These are phyloP conservation scores for Penicillium salamii DNA, from an alignment of 495 filamentous ascomycete genomes.

Conservation along the genomic window DNA sequence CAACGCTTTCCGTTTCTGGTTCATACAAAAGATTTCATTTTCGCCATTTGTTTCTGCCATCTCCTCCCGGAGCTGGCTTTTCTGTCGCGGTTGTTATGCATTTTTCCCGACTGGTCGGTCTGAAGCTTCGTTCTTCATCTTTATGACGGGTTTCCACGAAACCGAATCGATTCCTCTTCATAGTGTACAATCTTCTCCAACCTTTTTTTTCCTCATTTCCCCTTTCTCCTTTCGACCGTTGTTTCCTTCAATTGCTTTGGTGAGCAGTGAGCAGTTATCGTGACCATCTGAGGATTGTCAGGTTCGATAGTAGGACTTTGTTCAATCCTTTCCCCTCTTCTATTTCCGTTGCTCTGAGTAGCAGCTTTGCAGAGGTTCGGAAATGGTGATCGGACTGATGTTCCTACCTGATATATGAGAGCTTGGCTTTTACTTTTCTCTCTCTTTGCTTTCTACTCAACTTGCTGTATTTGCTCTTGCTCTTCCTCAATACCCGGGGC, in stretches of 20 bases:
- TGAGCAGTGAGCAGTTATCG: not conserved
- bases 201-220: slow-evolving; percentile 15
- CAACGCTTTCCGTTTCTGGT: slow-evolving; percentile 39
- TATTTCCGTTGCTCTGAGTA: not conserved
- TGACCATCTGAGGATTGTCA: not conserved
- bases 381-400: too few species aligned
- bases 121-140: slow-evolving; percentile 15
- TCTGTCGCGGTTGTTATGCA: slow-evolving; percentile 21
- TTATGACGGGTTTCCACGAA: not conserved
- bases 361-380: too few species aligned
- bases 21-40: slow-evolving; percentile 36
- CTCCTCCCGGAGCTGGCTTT: slow-evolving; percentile 12
- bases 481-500: slow-evolving; percentile 1
- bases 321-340: not conserved
- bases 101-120: slow-evolving; percentile 35
- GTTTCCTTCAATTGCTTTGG: slow-evolving; percentile 3
- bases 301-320: not conserved
- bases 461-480: not conserved
- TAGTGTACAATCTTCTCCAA: slow-evolving; percentile 41
- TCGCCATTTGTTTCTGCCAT: slow-evolving; percentile 16
- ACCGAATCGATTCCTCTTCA: slow-evolving; percentile 15
- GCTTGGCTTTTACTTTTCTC: not conserved
- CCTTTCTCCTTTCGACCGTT: slow-evolving; percentile 1
- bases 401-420: not conserved
- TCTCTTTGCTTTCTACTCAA: not conserved